Conservation (phyloP, 2,329 filamentous ascomycete genomes). For the Hirsutella rhossiliensis region DNA sequence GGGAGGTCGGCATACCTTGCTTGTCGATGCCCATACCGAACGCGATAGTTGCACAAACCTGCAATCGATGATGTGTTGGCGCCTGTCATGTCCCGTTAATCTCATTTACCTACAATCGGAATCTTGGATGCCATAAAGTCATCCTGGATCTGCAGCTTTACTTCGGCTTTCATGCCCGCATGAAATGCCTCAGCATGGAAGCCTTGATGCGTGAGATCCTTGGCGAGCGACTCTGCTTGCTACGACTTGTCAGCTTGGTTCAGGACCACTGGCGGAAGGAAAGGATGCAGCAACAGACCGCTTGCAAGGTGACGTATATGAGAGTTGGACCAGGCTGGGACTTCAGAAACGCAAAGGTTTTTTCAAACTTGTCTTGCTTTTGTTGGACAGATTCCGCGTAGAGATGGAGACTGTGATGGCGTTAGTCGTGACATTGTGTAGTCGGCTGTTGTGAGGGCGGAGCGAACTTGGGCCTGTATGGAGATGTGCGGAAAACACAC, state of each 20-base stretch:
- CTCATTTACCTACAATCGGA: constrained; percentile 13
- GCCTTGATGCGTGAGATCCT: constrained; percentile 19
- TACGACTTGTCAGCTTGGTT: constrained; percentile 6
- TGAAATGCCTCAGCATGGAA: constrained; percentile 35
- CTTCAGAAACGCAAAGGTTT: constrained; percentile 34
- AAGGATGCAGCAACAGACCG: constrained; percentile 10
- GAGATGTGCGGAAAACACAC: constrained; percentile 45
- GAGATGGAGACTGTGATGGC: constrained; percentile 30
- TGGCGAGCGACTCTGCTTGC: constrained; percentile 34
- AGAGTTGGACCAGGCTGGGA: constrained; percentile 42
- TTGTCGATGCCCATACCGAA: constrained; percentile 52
- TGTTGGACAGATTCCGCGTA: constrained; percentile 30
- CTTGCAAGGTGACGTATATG: constrained; percentile 48
- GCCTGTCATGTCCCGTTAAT: not conserved
- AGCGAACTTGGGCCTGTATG: constrained; percentile 40
- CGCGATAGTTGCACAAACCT: constrained; percentile 36
- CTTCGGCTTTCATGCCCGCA: constrained; percentile 32
- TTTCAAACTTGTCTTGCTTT: constrained; percentile 31
- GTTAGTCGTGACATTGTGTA: not conserved
- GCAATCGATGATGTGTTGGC: not conserved
- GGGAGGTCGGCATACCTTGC: constrained; percentile 7
- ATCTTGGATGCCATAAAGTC: constrained; percentile 34
- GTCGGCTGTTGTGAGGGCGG: not conserved
- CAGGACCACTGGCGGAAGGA: not conserved
- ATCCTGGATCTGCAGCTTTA: constrained; percentile 35